Conservation (phyloP, 371 early-diverging fungal genomes). For the Blyttiomyces sp. region DNA sequence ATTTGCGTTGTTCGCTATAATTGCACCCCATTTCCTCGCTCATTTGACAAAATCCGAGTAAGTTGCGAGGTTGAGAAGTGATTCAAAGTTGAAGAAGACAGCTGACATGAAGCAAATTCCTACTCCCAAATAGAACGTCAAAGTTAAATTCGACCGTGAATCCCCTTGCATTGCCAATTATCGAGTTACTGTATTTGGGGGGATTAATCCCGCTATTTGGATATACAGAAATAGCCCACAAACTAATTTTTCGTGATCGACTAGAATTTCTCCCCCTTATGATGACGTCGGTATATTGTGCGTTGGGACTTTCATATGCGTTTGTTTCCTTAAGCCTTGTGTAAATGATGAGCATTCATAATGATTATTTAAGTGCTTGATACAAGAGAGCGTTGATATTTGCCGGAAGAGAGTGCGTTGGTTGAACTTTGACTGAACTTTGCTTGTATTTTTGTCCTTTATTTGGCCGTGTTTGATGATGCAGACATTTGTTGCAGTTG, state of each 20-base stretch:
- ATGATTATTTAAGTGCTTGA: no score
- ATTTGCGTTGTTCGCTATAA: slow-evolving; percentile 11
- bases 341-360: no score
- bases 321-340: no score
- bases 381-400: no score
- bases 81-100: not conserved
- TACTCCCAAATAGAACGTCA: not conserved
- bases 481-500: slow-evolving; percentile 9
- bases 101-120: not conserved
- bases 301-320: slow-evolving; percentile 70
- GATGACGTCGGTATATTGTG: slow-evolving; percentile 74
- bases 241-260: slow-evolving; percentile 22
- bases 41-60: not conserved
- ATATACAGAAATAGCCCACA: slow-evolving; percentile 43
- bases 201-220: slow-evolving; percentile 64
- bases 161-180: not conserved
- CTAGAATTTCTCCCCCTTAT: slow-evolving; percentile 81
- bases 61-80: not conserved
- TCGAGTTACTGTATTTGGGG: slow-evolving; percentile 63
- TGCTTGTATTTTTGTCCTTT: no score
- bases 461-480: no score
- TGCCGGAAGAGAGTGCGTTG: no score
- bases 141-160: not conserved
- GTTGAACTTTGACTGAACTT: no score
- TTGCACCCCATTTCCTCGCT: slow-evolving; percentile 16